Evolutionary conservation across 176 grass and related monocot species (phyloP), one percentile per base, ranked within the genome.

Genomic region (Paspalum vaginatum): DNA sequence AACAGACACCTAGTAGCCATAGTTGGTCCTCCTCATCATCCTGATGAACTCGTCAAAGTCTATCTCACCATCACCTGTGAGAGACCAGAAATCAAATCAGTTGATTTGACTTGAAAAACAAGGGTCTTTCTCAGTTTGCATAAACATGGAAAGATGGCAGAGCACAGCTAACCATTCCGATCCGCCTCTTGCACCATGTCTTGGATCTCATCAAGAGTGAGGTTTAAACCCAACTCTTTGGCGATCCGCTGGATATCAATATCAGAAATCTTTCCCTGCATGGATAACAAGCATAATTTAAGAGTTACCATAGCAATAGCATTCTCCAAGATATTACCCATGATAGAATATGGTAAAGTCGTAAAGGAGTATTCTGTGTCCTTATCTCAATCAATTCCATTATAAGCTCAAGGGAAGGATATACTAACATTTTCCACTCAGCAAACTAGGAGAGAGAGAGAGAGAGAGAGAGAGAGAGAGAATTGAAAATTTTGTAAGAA

Each of bases 171-270:
- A 99, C 96, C 88, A 25, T 99, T 83, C 60, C 79, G 71, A 87
- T 99, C 96, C 13, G 96, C 96, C 79, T 83, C 90, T 49, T 86
- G 78, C 50, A 99, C 81, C 96, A 99, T 99, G 66, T 93, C 96
- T 67, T 84, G 85, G 47, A 99, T 99, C 82, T 99, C 93, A 17
- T 91, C 75, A 24, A 86, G 69, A n/a, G 90, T 91, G 82, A 95
- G 91, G 38, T 82, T 93, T 69, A 90, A 82, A 63, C 97, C 97
- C n/a, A 99, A 65, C 12, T 95, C 97, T 71, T 84, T 91, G 42
- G 97, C 88, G 47, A 91, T 86, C 25, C 70, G 82, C 82, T 99
- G 97, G 57, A 96, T 95, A 65, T 93, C 97, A 64, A 85, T 80
- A 65, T 86, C 80, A 18, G 97, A 99, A 79, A 99, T 99, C 79